phyloP scores from a whole-genome alignment of 2,329 filamentous ascomycete genomes.

The Parasarocladium wereldwijsianum region DNA sequence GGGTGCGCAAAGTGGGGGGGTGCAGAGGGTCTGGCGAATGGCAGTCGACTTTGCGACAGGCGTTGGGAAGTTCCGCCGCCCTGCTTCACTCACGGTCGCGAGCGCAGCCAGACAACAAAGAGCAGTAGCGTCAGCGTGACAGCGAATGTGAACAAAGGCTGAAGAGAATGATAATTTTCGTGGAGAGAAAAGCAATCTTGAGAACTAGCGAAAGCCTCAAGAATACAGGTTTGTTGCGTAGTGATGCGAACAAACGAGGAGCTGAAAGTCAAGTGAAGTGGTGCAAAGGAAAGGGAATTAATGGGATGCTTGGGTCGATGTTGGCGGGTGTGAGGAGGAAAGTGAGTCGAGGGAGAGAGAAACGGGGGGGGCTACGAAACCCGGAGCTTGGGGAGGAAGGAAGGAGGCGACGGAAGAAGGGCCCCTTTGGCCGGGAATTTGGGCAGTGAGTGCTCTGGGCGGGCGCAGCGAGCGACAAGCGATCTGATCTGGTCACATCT shows the following conservation, averaged over 20 bases:
- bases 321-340: conserved; percentile 2
- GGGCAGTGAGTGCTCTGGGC: too few relatives aligned
- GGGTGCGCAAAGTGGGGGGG: not conserved
- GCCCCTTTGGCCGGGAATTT: too few relatives aligned
- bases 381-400: not conserved
- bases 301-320: conserved; percentile 3
- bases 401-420: too few relatives aligned
- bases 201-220: conserved; percentile 36
- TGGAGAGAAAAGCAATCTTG: too few relatives aligned
- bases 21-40: not conserved
- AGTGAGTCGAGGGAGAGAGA: conserved; percentile 2
- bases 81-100: too few relatives aligned
- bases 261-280: too few relatives aligned
- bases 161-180: too few relatives aligned
- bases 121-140: too few relatives aligned
- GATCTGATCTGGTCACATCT: too few relatives aligned
- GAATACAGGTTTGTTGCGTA: conserved; percentile 9
- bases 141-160: too few relatives aligned
- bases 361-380: conserved; percentile 1
- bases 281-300: conserved; percentile 6
- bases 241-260: conserved; percentile 9
- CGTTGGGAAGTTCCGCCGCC: conserved; percentile 3
- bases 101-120: too few relatives aligned
- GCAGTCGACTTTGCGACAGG: conserved; percentile 1
- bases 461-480: too few relatives aligned